A percentile compares a stretch with the other conserved stretches of the same genome.
Evolutionary conservation across 225 moss, liverwort and hornwort genomes (phyloP).

Genomic region (Marchantia paleacea): DNA sequence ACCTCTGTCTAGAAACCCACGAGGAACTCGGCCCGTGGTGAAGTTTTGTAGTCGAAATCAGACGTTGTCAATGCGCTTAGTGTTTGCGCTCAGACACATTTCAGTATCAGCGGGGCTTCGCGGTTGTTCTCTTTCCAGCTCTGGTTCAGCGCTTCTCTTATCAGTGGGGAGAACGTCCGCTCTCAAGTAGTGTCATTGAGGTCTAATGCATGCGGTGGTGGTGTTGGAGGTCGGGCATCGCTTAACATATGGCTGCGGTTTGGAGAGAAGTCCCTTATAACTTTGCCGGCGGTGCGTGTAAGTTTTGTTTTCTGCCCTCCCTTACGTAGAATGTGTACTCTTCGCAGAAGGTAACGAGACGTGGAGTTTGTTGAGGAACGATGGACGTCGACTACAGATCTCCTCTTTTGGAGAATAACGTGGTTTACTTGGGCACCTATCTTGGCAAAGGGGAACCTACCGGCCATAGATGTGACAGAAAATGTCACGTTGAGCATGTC

Average conservation of each 20-base stretch:
- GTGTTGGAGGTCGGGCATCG: background rate
- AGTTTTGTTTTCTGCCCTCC: background rate
- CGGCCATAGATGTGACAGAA: slow-evolving; percentile 59
- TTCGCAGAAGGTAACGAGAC: background rate
- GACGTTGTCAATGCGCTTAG: too few relatives aligned
- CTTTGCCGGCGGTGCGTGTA: background rate
- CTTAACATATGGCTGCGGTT: background rate
- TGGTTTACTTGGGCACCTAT: slow-evolving; percentile 54
- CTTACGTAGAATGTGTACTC: background rate
- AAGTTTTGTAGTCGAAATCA: too few relatives aligned
- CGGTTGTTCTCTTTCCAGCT: too few relatives aligned
- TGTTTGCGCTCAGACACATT: too few relatives aligned
- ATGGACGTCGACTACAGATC: slow-evolving; percentile 51
- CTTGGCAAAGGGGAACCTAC: slow-evolving; percentile 55
- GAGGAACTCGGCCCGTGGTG: too few relatives aligned
- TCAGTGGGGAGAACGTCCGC: background rate
- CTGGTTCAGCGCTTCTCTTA: too few relatives aligned
- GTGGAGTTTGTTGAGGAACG: slow-evolving; percentile 8
- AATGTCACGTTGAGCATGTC: slow-evolving; percentile 56
- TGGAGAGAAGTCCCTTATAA: background rate
- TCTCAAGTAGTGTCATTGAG: background rate
- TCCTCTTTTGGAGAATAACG: slow-evolving; percentile 44
- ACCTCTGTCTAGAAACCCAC: too few relatives aligned
- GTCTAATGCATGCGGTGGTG: background rate
- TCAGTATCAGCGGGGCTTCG: too few relatives aligned